These are phyloP conservation scores for Melaleuca alternifolia DNA, from an alignment of 345 rosid genomes.

Conservation along the genomic window DNA sequence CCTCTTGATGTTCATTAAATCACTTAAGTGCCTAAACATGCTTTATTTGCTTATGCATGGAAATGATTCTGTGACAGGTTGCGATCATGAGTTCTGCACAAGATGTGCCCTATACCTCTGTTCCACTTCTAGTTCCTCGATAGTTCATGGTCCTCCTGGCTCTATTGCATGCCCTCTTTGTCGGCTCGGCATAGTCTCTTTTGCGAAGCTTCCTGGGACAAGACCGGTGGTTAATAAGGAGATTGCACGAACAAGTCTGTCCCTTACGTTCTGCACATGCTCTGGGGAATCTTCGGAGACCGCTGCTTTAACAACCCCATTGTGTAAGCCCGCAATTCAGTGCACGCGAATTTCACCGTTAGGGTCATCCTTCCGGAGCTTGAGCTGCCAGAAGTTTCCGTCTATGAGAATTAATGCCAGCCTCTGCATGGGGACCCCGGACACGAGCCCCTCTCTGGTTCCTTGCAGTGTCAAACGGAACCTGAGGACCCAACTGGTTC, in stretches of 20 bases:
- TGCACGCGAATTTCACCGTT: constrained; percentile 43
- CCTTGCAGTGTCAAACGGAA: constrained; percentile 21
- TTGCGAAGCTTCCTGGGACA: constrained; percentile 51
- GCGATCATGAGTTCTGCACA: constrained; percentile 84
- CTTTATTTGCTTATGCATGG: not conserved
- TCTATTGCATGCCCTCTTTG: constrained; percentile 90
- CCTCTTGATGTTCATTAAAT: not conserved
- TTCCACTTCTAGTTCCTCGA: constrained; percentile 47
- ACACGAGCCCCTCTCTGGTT: constrained; percentile 37
- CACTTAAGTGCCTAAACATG: not conserved
- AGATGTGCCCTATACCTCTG: constrained; percentile 82
- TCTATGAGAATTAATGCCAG: constrained; percentile 42
- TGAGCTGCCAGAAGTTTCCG: constrained; percentile 66
- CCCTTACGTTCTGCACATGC: constrained; percentile 65
- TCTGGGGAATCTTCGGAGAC: constrained; percentile 49
- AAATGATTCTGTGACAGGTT: constrained; percentile 37
- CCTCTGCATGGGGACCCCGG: constrained; percentile 61
- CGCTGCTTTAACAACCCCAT: constrained; percentile 39
- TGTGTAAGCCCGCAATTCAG: constrained; percentile 54
- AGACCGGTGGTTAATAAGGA: constrained; percentile 19
- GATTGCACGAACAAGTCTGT: constrained; percentile 58
- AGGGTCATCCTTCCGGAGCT: constrained; percentile 61
- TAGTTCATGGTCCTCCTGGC: constrained; percentile 43
- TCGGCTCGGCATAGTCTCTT: constrained; percentile 77
- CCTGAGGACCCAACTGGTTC: constrained; percentile 21